Base-by-base conservation (phyloP, 2,329 filamentous ascomycete species). In the Fusarium domesticum region DNA sequence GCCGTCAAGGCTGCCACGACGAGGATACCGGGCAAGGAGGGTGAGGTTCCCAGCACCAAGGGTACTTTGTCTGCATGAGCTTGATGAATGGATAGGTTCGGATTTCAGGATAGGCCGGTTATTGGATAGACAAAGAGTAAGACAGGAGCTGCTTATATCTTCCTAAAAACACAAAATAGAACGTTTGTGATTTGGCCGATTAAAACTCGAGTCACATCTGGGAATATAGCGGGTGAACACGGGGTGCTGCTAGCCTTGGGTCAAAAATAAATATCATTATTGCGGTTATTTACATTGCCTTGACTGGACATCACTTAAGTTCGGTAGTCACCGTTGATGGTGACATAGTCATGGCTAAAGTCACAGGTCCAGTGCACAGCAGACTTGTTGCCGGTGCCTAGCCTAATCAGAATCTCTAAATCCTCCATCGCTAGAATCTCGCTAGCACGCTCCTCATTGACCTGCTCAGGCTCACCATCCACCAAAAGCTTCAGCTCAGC, bases 11-110 rank as follows among this genome's bases (percentile, higher is more conserved):
- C 80, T 67, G 93, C 93, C 8, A 92, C 84, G 37, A 78, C 79
- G 39, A 78, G 82, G 57, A 82, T 92, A 23, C 80, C 81, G 33
- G 89, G 89, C 10, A 85, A 86, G 65, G 90, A 95, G 70, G 90
- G 89, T 3, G 93, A 98, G 75, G 84, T 97, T 18, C 88, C 91
- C 41, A 96, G 91, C 72, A 97, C 92, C 7, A 97, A 97, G 79
- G 92, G 92, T 10, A 95, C 95, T 25, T 67, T 96, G 68, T 83
- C 74, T 60, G 78, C 79, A 14, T 84, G 68, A 57, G 43, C 6
- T 14, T 17, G 18, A 25, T 14, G 35, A 16, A 11, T 18, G 14
- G 40, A 30, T 36, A 35, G n/a, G 12, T 46, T 35, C 41, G 58
- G 58, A 59, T 56, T 61, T 61, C 42, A 43, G 49, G 56, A 33